Base-by-base conservation (phyloP, 2,329 filamentous ascomycete species). In the Apiospora pterosperma region DNA sequence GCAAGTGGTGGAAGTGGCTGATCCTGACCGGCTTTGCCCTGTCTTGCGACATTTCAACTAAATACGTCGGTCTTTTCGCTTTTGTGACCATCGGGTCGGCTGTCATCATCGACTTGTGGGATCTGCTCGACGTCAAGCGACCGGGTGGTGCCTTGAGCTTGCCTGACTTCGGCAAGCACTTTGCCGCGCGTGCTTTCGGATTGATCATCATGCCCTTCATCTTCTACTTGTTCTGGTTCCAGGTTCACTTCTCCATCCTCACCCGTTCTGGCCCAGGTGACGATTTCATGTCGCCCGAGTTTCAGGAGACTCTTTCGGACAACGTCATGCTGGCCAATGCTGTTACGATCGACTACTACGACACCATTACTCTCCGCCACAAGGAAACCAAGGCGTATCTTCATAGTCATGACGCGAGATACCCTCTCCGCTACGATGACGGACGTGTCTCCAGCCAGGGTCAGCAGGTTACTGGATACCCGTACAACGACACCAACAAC, bases 1-100 rank as follows among this genome's bases (percentile, higher is more conserved):
- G 93, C 67, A 98, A 99, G 81, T 99, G 96, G 96, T 99, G 96
- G 96, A 99, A 99, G 80, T 99, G 96, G 96, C 87, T 99, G 66
- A 88, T 99, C 67, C 80, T 98, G 72, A 99, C 96, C 8, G 96
- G 96, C 66, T 95, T 99, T 76, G 90, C 90, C 66, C 86, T 99
- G 76, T 97, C 94, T 76, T 98, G 95, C 77, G 96, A 97, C 76
- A 98, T 99, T 73, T 98, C 96, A 63, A 97, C 92, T 77, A 99
- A 99, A 83, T 99, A 99, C 71, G 94, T 99, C 65, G 96, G 96
- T 72, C 85, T 92, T 42, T 99, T 99, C 79, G 96, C 94, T 74
- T 99, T 99, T 80, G 89, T 98, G 78, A 97, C 95, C 67, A 96
- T 99, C 72, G 96, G 96, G 69, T 93, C 93, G 8, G 96, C 96